These are phyloP conservation scores for Chlorella sp. DNA, from an alignment of 139 green algal genomes.

Conservation along the genomic window DNA sequence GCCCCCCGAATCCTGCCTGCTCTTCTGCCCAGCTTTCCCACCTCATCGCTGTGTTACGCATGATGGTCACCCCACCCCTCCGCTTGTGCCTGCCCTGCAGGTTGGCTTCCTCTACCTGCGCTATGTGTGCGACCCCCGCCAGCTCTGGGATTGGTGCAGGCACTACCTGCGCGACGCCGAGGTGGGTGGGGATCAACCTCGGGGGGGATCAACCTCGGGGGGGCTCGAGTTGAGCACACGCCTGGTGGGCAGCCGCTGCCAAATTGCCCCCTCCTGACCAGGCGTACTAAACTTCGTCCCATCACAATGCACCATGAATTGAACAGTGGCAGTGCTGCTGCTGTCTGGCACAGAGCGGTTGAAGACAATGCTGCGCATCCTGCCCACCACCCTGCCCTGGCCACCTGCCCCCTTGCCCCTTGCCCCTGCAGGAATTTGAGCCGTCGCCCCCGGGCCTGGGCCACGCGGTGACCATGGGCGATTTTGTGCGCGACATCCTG, in stretches of 20 bases:
- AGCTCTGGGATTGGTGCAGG: constrained; percentile 88
- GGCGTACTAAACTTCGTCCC: too few species aligned
- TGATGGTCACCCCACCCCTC: too few species aligned
- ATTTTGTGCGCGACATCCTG: constrained; percentile 89
- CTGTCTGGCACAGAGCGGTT: background rate
- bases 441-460: constrained; percentile 64
- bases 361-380: background rate
- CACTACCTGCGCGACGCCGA: constrained; percentile 86
- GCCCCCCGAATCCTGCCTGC: too few species aligned
- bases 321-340: background rate
- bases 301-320: too few species aligned
- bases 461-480: constrained; percentile 82
- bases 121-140: constrained; percentile 88
- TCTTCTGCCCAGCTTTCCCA: background rate
- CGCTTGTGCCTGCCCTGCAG: constrained; percentile 54
- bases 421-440: constrained; percentile 71
- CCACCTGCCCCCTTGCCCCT: background rate
- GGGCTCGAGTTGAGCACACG: too few species aligned
- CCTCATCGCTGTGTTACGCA: too few species aligned
- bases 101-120: constrained; percentile 95
- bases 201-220: too few species aligned
- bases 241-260: too few species aligned
- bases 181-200: constrained; percentile 52
- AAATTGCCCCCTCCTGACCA: too few species aligned
- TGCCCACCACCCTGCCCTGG: background rate